A percentile compares a stretch with the other conserved stretches of the same genome.
Evolutionary conservation across 345 rosid genomes (phyloP).

Genomic region (Eucalyptus urophylla): DNA sequence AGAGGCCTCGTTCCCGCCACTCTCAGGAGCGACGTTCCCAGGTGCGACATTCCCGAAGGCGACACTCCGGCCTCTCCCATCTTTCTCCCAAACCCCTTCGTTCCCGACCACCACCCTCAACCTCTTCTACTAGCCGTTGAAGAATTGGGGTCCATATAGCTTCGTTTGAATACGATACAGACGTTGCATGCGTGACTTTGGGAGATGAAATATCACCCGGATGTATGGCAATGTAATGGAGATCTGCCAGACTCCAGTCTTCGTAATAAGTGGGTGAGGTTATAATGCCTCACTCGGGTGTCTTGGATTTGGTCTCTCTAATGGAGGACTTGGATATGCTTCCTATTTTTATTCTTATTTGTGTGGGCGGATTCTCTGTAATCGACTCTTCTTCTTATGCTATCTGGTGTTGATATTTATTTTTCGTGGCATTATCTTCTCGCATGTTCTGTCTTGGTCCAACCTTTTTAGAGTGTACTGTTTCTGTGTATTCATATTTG

Average conservation of each 20-base stretch:
- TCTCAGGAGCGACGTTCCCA: not conserved
- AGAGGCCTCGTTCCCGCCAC: not conserved
- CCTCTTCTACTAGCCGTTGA: not conserved
- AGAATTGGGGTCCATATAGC: not conserved
- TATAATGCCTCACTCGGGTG: not conserved
- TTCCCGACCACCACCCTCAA: not conserved
- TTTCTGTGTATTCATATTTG: not conserved
- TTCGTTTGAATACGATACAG: not conserved
- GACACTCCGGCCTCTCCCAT: not conserved
- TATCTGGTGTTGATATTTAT: not conserved
- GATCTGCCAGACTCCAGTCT: not conserved
- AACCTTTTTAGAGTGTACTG: not conserved
- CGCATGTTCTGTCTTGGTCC: not conserved
- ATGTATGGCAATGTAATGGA: not conserved
- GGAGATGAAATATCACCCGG: not conserved
- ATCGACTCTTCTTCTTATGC: not conserved
- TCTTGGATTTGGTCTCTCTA: not conserved
- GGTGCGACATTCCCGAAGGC: too few relatives aligned
- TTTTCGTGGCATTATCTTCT: not conserved
- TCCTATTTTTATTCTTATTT: not conserved
- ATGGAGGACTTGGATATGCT: not conserved
- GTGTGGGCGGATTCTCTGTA: not conserved
- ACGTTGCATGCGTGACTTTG: not conserved
- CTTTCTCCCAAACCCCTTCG: not conserved
- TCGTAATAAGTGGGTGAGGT: not conserved